phyloP scores from a whole-genome alignment of 2,329 filamentous ascomycete genomes.

The Herpotrichia juniperi region DNA sequence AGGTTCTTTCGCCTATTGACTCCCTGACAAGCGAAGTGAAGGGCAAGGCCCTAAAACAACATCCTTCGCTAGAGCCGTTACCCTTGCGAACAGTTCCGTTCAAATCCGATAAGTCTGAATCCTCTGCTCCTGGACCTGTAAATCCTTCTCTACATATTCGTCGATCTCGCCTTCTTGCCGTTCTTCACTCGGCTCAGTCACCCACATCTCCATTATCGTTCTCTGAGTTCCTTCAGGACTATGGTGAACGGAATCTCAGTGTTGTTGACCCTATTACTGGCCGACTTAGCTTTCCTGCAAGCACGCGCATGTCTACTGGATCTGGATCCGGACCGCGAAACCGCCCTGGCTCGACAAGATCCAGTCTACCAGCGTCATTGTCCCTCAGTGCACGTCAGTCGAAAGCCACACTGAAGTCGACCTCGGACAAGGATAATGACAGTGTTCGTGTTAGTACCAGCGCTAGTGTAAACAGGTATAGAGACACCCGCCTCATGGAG shows the following conservation, averaged over 20 bases:
- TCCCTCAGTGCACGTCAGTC: conserved; percentile 38
- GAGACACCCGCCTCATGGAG: conserved; percentile 64
- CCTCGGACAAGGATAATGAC: conserved; percentile 42
- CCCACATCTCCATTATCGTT: conserved; percentile 61
- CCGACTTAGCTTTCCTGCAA: conserved; percentile 43
- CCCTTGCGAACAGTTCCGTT: conserved; percentile 28
- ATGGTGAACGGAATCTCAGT: conserved; percentile 51
- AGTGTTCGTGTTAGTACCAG: too few relatives aligned
- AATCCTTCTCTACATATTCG: conserved; percentile 51
- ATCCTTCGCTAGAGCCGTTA: conserved; percentile 35
- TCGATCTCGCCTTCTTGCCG: conserved; percentile 58
- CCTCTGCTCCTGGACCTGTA: conserved; percentile 24
- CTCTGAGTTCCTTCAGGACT: conserved; percentile 60
- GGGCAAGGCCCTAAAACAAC: not conserved
- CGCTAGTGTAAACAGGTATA: conserved; percentile 42
- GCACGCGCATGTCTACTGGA: conserved; percentile 35
- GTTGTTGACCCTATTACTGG: conserved; percentile 46
- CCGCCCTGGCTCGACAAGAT: conserved; percentile 34
- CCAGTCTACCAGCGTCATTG: conserved; percentile 41
- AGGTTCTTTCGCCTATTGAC: conserved; percentile 60
- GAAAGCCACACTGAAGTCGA: conserved; percentile 35
- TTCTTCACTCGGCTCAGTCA: conserved; percentile 55
- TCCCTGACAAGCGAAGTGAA: conserved; percentile 14
- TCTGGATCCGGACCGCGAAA: conserved; percentile 28
- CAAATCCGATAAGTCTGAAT: conserved; percentile 40